phyloP scores from a whole-genome alignment of 2,329 filamentous ascomycete genomes.

The Bertia moriformis region DNA sequence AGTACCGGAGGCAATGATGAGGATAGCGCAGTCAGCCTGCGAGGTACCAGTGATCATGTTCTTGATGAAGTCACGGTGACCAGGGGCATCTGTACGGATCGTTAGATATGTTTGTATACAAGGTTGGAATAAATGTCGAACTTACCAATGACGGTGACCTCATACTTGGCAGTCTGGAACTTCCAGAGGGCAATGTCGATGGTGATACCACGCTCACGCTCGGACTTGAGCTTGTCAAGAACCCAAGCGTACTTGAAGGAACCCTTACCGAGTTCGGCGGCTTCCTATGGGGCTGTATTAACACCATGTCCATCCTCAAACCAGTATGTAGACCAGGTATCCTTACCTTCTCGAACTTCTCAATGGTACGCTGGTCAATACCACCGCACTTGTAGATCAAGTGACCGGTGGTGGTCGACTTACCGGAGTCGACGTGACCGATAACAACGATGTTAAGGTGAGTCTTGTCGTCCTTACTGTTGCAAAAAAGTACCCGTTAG shows the following conservation, averaged over 20 bases:
- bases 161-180: slow-evolving; percentile 98
- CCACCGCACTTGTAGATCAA: slow-evolving; percentile 99
- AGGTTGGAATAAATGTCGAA: slow-evolving; percentile 7
- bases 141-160: slow-evolving; percentile 92
- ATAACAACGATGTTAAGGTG: slow-evolving; percentile 98
- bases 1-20: slow-evolving; percentile 99
- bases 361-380: slow-evolving; percentile 99
- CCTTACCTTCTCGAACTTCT: slow-evolving; percentile 99
- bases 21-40: slow-evolving; percentile 98
- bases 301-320: slow-evolving; percentile 8
- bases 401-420: slow-evolving; percentile 87
- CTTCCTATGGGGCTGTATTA: slow-evolving; percentile 64
- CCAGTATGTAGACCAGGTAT: slow-evolving; percentile 20
- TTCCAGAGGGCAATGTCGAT: slow-evolving; percentile 99
- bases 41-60: slow-evolving; percentile 99
- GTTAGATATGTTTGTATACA: slow-evolving; percentile 3
- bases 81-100: slow-evolving; percentile 72
- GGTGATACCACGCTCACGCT: slow-evolving; percentile 99
- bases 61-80: slow-evolving; percentile 99
- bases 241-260: slow-evolving; percentile 99
- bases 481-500: slow-evolving; percentile 7
- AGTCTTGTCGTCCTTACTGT: slow-evolving; percentile 85
- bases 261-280: slow-evolving; percentile 97
- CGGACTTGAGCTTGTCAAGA: slow-evolving; percentile 99
- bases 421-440: slow-evolving; percentile 97